Base-by-base conservation (phyloP, 352 stramenopile species). In the Globisporangium splendens region DNA sequence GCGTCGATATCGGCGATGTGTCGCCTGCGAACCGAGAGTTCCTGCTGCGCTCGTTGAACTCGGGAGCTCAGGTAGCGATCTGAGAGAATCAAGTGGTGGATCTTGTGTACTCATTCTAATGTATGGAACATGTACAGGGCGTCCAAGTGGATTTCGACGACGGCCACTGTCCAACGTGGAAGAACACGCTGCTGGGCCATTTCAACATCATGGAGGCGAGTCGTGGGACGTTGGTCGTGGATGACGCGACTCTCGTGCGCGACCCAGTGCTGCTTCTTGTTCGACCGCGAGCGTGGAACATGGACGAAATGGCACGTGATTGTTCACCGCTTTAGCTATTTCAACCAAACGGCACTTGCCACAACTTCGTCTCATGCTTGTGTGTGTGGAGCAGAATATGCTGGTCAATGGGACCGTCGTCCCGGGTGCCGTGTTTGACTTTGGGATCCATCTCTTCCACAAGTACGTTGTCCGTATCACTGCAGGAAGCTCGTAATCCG, bases 371-470 rank as follows among this genome's bases (percentile, higher is more conserved):
- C 39, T 15, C 12, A 15, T 44, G 39, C 13, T 44, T n/a, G 39
- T 44, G 0, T 28, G 14, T 18, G 7, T 3, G 46, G 10, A 61
- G 38, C 42, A 90, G 80, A 79, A 98, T 63, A 77, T 98, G 56
- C 81, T 93, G 3, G 89, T 98, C 10, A 88, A 97, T 57, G 89
- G 92, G 24, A 68, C 78, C 21, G 75, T 93, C 48, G 77, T 97
- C 1, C 90, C 88, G 11, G 95, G 91, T 38, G 82, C 88, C 20
- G 67, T 98, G 15, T 96, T 99, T 73, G 96, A 98, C 72, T 98
- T 98, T 82, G 91, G 75, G 10, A 46, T 98, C 38, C 97, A 98
- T 70, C 88, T 98, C 54, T 98, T 97, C 75, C 94, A 98, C 73
- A 98, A 98, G 80, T 87, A 70, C 38, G 65, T 44, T 0, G 6